Evolutionary conservation across 176 grass and related monocot genomes (phyloP).

Genomic region (Lolium perenne): DNA sequence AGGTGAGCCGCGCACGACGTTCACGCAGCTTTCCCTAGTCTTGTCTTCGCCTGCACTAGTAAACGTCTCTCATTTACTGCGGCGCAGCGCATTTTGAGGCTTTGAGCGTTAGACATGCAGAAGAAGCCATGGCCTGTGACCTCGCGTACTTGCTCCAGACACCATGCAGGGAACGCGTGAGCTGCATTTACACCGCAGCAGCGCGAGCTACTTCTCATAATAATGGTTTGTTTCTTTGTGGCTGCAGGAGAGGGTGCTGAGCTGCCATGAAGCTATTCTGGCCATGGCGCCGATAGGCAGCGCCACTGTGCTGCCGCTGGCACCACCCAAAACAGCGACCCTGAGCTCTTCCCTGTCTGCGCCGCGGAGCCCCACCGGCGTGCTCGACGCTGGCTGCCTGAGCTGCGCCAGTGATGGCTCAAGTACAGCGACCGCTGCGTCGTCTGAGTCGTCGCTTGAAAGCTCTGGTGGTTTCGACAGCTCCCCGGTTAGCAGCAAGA

Average conservation of each 20-base stretch:
- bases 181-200: conserved; percentile 23
- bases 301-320: conserved; percentile 6
- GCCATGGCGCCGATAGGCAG: conserved; percentile 41
- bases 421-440: neutral
- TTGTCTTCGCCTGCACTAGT: neutral
- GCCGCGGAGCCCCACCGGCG: conserved; percentile 83
- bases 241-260: conserved; percentile 69
- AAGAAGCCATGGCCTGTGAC: conserved; percentile 2
- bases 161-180: conserved; percentile 31
- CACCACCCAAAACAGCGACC: conserved; percentile 33
- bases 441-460: conserved; percentile 36
- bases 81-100: neutral
- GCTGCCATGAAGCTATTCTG: conserved; percentile 64
- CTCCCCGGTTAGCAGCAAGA: conserved; percentile 74
- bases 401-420: conserved; percentile 66
- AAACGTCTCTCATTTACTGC: conserved; percentile 12
- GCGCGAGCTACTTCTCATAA: neutral
- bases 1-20: conserved; percentile 48
- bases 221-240: conserved; percentile 38
- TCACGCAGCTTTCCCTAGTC: neutral
- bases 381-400: conserved; percentile 87
- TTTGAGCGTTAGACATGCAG: conserved; percentile 15
- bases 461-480: conserved; percentile 38
- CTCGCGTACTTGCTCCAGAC: conserved; percentile 9
- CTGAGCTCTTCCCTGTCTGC: conserved; percentile 31